Percentiles rank a stretch among this genome's conserved stretches.
Conservation (phyloP, 345 rosid species). For the Salix brachista region DNA sequence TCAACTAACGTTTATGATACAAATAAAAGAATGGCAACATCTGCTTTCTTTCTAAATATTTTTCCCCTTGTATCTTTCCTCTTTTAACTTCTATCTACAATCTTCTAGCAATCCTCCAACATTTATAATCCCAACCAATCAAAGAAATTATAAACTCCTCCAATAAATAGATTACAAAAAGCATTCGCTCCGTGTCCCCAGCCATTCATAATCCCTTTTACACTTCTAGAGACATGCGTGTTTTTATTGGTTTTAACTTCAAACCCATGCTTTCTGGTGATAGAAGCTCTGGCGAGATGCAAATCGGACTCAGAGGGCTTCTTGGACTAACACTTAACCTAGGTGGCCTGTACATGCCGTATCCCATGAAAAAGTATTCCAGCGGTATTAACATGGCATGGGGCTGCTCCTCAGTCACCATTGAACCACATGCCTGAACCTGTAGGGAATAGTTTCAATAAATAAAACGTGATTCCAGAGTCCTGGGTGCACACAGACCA, state of each 20-base stretch:
- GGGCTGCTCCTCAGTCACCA: slow-evolving; percentile 97
- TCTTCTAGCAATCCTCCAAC: slow-evolving; percentile 13
- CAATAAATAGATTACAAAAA: slow-evolving; percentile 20
- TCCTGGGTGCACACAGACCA: background rate
- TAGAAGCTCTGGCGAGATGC: slow-evolving; percentile 89
- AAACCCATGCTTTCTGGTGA: slow-evolving; percentile 99
- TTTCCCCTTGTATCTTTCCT: slow-evolving; percentile 9
- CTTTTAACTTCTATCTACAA: slow-evolving; percentile 30
- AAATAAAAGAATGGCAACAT: slow-evolving; percentile 32
- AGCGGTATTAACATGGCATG: slow-evolving; percentile 93
- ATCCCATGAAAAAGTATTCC: slow-evolving; percentile 87
- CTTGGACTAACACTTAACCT: slow-evolving; percentile 73
- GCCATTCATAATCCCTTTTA: slow-evolving; percentile 3
- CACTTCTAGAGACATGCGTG: slow-evolving; percentile 31
- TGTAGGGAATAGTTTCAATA: slow-evolving; percentile 17
- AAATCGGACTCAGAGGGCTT: slow-evolving; percentile 74
- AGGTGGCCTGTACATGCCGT: slow-evolving; percentile 66
- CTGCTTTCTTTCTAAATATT: slow-evolving; percentile 18
- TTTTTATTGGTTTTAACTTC: slow-evolving; percentile 91
- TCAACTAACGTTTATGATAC: slow-evolving; percentile 18
- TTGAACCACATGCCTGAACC: slow-evolving; percentile 94
- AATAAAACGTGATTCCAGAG: background rate
- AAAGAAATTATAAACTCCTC: slow-evolving; percentile 18
- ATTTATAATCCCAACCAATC: slow-evolving; percentile 6
- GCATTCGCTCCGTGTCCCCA: background rate